Conservation (phyloP, 345 rosid species). For the Eutrema japonicum region DNA sequence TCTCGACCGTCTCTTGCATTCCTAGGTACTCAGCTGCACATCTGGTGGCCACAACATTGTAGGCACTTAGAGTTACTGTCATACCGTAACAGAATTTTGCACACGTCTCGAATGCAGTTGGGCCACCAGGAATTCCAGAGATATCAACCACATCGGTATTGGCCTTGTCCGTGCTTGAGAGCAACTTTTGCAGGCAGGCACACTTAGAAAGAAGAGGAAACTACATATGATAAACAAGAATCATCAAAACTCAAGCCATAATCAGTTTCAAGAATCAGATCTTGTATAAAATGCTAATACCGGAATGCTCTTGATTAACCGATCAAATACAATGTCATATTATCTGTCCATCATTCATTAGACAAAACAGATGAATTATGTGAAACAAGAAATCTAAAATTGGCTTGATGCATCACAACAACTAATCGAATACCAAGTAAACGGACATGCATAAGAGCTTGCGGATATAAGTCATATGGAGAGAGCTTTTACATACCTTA, state of each 20-base stretch:
- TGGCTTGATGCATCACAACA: not conserved
- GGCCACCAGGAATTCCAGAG: conserved; percentile 79
- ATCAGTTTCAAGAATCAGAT: conserved; percentile 17
- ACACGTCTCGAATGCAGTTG: conserved; percentile 79
- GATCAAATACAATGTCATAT: too few relatives aligned
- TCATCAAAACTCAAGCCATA: conserved; percentile 5
- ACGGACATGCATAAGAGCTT: conserved; percentile 4
- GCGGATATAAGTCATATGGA: not conserved
- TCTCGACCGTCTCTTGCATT: conserved; percentile 78
- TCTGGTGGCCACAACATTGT: conserved; percentile 70
- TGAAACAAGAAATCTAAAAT: not conserved
- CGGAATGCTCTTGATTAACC: too few relatives aligned
- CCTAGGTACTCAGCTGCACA: conserved; percentile 85
- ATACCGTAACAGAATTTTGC: conserved; percentile 88
- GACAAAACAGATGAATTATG: not conserved
- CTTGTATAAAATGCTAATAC: not conserved
- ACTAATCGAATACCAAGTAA: not conserved
- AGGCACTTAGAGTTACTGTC: conserved; percentile 77
- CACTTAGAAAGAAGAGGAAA: conserved; percentile 89
- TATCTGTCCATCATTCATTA: not conserved
- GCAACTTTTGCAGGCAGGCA: conserved; percentile 64
- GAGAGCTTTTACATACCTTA: conserved; percentile 58
- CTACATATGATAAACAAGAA: conserved; percentile 48
- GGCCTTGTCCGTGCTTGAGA: conserved; percentile 51
- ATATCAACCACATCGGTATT: conserved; percentile 58